Percentiles rank a stretch among this genome's conserved stretches.
phyloP scores from a whole-genome alignment of 1,284 basidiomycete species.

The Ceratobasidium sp. region DNA sequence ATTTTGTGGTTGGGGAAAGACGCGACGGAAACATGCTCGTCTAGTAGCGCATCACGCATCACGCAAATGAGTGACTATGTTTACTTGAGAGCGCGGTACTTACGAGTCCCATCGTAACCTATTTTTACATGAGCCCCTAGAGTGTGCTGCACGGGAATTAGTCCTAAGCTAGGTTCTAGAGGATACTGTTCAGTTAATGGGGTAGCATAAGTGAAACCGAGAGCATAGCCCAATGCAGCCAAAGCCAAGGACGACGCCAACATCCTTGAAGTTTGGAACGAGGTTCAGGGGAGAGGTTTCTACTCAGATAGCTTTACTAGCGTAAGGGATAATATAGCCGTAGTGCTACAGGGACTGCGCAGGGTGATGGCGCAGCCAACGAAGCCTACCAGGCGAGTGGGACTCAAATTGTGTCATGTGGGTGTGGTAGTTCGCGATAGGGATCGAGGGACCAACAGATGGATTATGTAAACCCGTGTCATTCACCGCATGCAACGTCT shows the following conservation, averaged over 20 bases:
- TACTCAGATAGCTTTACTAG: background rate
- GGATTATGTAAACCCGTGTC: too few species aligned
- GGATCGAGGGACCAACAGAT: too few species aligned
- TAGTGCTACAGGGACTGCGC: background rate
- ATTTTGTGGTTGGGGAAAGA: slow-evolving; percentile 25
- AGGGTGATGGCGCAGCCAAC: slow-evolving; percentile 7
- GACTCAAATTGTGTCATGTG: background rate
- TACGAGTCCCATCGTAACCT: background rate
- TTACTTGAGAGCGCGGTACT: background rate
- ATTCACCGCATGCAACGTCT: too few species aligned
- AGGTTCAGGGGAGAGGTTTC: background rate
- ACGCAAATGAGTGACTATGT: background rate
- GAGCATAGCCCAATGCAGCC: background rate
- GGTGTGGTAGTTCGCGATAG: background rate
- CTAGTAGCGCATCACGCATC: background rate
- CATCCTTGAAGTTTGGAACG: background rate
- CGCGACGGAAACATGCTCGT: slow-evolving; percentile 19
- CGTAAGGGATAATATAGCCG: too few species aligned
- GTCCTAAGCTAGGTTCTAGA: background rate
- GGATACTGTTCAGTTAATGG: background rate
- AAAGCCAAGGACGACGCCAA: background rate
- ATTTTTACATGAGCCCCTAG: background rate
- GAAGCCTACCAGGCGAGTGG: background rate
- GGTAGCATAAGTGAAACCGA: background rate
- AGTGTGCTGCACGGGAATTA: background rate